Evolutionary conservation across 2,329 filamentous ascomycete genomes (phyloP), one percentile per base, ranked within the genome.

Genomic region (Chaetomium sp.): DNA sequence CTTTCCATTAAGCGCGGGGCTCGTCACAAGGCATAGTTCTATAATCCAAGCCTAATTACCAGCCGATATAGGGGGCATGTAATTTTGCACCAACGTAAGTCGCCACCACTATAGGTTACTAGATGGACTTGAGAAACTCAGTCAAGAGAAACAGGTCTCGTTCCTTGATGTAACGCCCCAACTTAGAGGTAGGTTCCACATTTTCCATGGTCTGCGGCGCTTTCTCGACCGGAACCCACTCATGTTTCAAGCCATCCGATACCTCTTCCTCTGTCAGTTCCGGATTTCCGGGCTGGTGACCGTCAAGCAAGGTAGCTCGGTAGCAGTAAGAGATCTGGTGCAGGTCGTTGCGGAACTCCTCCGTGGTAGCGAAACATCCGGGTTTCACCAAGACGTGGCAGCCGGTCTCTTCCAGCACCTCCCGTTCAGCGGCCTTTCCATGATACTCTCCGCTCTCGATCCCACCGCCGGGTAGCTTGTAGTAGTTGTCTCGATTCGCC

Each of bases 321-420:
- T 59, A 59, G 44, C 57, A 59, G 35, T 54, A 54, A 27, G 57
- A 59, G 5, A 59, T 35, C n/a, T 56, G 54, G 6, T 37, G 37
- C 1, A 42, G 54, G 4, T 53, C 27, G 27, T 19, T 14, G 42
- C 57, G 54, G 40, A 49, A 59, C 19, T 59, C 54, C 6, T 54
- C 38, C 6, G 52, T 45, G 8, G 54, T 38, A 1, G 47, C 52
- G 14, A 56, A n/a, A 37, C 48, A 49, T 27, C 19, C 19, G 19
- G 19, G 19, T 27, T 2, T 44, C 40, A 8, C 27, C 6, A 7
- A 19, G 35, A 10, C 49, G 56, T 32, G 56, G 12, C 33, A 41
- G 5, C 56, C 53, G 5, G 53, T 59, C 43, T 59, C 56, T 48
- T 59, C 56, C 5, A 27, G 40, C 35, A 59, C 43, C 44, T 59